A percentile compares a stretch with the other conserved stretches of the same genome.
Evolutionary conservation across 805 yeast species (phyloP).

Genomic region (Cephaloascus fragrans): DNA sequence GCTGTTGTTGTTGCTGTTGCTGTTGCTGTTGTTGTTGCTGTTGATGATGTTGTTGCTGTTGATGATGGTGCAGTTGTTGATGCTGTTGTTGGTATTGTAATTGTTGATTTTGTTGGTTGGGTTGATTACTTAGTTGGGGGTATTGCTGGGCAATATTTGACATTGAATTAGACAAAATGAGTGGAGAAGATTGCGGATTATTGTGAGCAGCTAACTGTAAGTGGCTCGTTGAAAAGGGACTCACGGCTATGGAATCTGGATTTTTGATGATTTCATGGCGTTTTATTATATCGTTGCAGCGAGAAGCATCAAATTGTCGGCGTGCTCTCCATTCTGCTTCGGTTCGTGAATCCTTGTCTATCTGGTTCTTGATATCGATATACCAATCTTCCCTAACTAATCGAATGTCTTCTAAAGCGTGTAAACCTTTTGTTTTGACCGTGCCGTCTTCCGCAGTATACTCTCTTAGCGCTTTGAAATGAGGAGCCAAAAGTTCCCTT

Average conservation of each 20-base stretch:
- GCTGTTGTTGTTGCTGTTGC: neutral
- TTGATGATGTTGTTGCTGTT: neutral
- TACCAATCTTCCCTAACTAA: neutral
- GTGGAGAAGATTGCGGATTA: neutral
- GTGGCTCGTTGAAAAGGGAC: neutral
- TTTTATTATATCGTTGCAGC: constrained; percentile 14
- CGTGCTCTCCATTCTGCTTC: constrained; percentile 29
- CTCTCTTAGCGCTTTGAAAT: constrained; percentile 11
- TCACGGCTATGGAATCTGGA: constrained; percentile 3
- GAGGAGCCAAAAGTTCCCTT: constrained; percentile 10
- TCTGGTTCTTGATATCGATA: constrained; percentile 4
- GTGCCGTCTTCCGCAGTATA: constrained; percentile 4
- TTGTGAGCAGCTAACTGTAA: neutral
- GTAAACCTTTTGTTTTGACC: constrained; percentile 4
- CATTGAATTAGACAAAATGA: neutral
- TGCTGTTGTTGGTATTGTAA: neutral
- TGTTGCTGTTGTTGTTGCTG: neutral
- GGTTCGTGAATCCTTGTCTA: constrained; percentile 18
- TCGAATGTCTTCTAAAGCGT: constrained; percentile 1
- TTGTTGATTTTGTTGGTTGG: neutral
- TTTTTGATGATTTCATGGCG: constrained; percentile 6
- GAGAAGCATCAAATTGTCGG: constrained; percentile 23
- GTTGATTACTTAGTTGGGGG: neutral
- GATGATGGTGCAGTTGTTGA: neutral
- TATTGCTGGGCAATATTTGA: neutral